Base-by-base conservation (phyloP, 2,329 filamentous ascomycete species). In the Macrophomina pseudophaseolina region DNA sequence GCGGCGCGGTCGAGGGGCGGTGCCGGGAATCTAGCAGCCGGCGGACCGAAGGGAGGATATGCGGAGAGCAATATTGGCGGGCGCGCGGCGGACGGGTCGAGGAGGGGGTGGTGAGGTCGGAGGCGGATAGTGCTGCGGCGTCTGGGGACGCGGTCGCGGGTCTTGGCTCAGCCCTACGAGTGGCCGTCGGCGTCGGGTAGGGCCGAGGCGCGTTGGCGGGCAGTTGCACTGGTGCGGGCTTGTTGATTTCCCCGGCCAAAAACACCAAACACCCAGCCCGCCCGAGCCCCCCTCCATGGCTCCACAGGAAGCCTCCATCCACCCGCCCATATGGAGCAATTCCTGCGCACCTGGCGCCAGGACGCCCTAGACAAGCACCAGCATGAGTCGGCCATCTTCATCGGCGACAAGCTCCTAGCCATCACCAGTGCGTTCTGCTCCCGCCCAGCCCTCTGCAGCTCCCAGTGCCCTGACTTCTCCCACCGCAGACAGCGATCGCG, bases 351-450 rank as follows among this genome's bases (percentile, higher is more conserved):
- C 75, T 99, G 95, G 95, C 88, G 94, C 76, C 92, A 97, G 81
- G 93, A 97, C 83, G 94, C 94, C 76, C 84, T 97, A 75, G 94
- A 97, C 81, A 95, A 96, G 79, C 93, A 95, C 70, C 95, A 99
- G 78, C 94, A 97, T 79, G 94, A 98, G 71, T 92, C 94, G 40
- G 95, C 95, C 75, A 94, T 98, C 73, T 98, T 97, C 78, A 93
- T 98, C 70, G 95, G 93, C 70, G 95, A 99, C 85, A 99, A 99
- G 83, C 85, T 99, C 72, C 86, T 98, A 67, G 95, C 95, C 67
- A 84, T 99, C 75, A 98, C 94, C 44, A 92, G 94, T 97, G 80
- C 71, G 88, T 80, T 52, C n/a, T 56, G 32, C 52, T 64, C 66
- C 60, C 65, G 69, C 38, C 9, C 30, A 44, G 28, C 33, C 16